Percentiles rank a stretch among this genome's conserved stretches.
These are phyloP conservation scores for Coffea eugenioides DNA, from an alignment of 257 asterid species.

Conservation along the genomic window DNA sequence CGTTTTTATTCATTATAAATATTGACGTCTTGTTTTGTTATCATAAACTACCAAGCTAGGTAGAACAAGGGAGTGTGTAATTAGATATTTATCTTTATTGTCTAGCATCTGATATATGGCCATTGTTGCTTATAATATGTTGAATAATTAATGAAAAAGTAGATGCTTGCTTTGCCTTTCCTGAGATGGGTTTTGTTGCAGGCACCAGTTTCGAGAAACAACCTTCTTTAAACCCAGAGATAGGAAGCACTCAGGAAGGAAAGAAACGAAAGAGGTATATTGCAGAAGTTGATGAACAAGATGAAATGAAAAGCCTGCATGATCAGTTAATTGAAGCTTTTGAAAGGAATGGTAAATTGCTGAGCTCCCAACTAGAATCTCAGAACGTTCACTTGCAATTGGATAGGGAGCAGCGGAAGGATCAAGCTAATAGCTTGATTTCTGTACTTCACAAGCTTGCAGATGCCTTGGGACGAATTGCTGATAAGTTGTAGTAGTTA, in stretches of 20 bases:
- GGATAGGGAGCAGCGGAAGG: constrained; percentile 77
- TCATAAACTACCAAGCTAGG: background rate
- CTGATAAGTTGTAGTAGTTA: constrained; percentile 64
- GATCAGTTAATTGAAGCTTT: constrained; percentile 52
- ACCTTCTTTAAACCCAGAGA: constrained; percentile 35
- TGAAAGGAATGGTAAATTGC: constrained; percentile 67
- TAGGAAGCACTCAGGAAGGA: constrained; percentile 41
- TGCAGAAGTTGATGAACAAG: constrained; percentile 44
- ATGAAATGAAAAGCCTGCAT: constrained; percentile 37
- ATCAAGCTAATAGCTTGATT: constrained; percentile 56
- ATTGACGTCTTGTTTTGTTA: background rate
- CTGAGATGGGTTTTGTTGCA: constrained; percentile 30
- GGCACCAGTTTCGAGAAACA: constrained; percentile 57
- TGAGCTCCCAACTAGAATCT: constrained; percentile 70
- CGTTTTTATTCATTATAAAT: background rate
- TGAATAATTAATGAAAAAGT: background rate
- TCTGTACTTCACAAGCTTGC: constrained; percentile 73
- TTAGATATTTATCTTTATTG: background rate
- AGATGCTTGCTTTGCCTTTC: background rate
- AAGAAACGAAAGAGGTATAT: constrained; percentile 56
- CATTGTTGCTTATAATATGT: background rate
- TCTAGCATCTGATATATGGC: background rate
- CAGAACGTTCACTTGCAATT: constrained; percentile 56
- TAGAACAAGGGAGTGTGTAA: background rate
- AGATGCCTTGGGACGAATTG: constrained; percentile 81